A percentile compares a stretch with the other conserved stretches of the same genome.
Evolutionary conservation across 202 grass and related monocot species (phyloP).

Genomic region (Dendrocalamus latiflorus): DNA sequence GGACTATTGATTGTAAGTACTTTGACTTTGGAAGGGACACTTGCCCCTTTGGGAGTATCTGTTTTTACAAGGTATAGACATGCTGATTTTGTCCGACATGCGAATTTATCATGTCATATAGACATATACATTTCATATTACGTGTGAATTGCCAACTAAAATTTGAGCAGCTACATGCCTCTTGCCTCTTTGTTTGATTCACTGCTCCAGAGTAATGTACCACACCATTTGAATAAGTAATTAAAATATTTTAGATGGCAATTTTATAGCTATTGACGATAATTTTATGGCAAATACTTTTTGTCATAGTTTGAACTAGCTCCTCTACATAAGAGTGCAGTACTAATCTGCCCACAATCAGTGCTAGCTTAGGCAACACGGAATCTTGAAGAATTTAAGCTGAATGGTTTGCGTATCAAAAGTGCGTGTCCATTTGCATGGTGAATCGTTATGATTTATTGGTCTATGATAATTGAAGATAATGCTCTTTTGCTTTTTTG

Average conservation of each 20-base stretch:
- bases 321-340: background rate
- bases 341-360: background rate
- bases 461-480: background rate
- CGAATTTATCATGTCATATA: background rate
- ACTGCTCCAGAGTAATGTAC: background rate
- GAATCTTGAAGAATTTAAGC: background rate
- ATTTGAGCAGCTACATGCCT: background rate
- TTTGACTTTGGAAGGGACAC: conserved; percentile 82
- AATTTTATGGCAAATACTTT: background rate
- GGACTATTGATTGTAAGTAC: conserved; percentile 90
- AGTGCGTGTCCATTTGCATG: background rate
- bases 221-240: background rate
- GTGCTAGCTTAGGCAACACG: background rate
- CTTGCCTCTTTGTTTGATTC: background rate
- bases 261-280: background rate
- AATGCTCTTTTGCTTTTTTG: background rate
- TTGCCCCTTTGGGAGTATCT: conserved; percentile 79
- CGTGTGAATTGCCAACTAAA: conserved; percentile 1
- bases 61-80: conserved; percentile 76
- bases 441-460: background rate
- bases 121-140: background rate
- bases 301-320: background rate
- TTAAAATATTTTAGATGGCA: background rate
- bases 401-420: background rate
- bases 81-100: background rate